Base-by-base conservation (phyloP, 805 yeast genomes). In the Saccharomycopsis babjevae region DNA sequence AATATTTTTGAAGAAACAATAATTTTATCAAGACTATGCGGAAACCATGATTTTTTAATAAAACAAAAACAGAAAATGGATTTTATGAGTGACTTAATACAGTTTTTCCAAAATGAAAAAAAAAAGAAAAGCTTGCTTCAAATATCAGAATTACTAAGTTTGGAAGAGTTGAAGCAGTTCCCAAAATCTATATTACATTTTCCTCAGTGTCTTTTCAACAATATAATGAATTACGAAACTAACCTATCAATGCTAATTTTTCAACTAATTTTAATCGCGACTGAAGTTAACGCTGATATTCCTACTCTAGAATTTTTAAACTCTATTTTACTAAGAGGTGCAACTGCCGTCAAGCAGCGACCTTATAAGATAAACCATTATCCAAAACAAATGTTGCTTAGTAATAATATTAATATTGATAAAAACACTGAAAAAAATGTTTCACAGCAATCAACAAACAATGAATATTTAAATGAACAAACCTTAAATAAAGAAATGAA, bases 301-400 rank as follows among this genome's bases (percentile, higher is more conserved):
- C 61, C 61, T 36, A 59, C 32, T 50, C 10, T 59, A n/a, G 61
- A 59, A 30, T 56, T 56, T 39, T 30, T 59, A 25, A 42, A 56
- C 28, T 50, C 59, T 13, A 50, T 56, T 15, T 28, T 59, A 25
- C 40, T 36, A 16, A 34, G 25, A 36, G 57, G 57, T 10, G 28
- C 16, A 18, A 36, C 38, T 13, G 34, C 20, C 30, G 57, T 36
- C 25, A 55, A 36, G 5, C 43, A 25, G 42, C 46, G 42, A 39
- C 34, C 43, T 22, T 2, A 25, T 7, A 25, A 55, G 20, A 55
- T 28, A 28, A 5, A 46, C 3, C 22, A 20, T 22, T 15, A 25
- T 38, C 10, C 18, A 57, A 50, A 43, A 50, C 42, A 22, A n/a
- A 20, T n/a, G 30, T 3, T 52, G 36, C 46, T 50, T 22, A 30